A percentile compares a stretch with the other conserved stretches of the same genome.
phyloP scores from a whole-genome alignment of 108 stramenopile species.

The Nannochloropsis oceanica region DNA sequence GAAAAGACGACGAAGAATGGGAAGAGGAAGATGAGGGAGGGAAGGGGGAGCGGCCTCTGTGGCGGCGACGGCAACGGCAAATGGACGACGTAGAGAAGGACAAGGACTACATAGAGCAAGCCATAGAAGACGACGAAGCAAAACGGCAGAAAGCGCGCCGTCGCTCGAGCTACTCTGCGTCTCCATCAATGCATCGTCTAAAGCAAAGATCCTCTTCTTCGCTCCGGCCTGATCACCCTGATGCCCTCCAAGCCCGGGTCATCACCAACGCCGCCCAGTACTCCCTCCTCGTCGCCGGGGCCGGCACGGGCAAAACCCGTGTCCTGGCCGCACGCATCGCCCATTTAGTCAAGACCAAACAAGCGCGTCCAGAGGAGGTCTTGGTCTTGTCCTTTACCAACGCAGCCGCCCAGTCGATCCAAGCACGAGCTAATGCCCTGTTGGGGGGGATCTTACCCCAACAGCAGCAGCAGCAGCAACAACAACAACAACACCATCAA shows the following conservation, averaged over 20 bases:
- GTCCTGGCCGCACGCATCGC: conserved; percentile 17
- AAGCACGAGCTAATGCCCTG: neutral
- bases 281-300: conserved; percentile 16
- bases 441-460: neutral
- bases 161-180: no score
- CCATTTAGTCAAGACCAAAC: neutral
- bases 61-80: no score
- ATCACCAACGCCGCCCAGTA: neutral
- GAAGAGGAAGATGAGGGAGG: no score
- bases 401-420: neutral
- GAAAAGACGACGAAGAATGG: no score
- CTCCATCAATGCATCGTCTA: no score
- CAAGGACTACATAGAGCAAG: no score
- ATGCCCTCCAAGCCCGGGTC: neutral
- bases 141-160: no score
- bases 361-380: neutral
- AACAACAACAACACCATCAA: no score
- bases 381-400: neutral
- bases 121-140: no score
- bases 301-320: conserved; percentile 26
- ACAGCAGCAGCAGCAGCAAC: no score
- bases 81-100: no score
- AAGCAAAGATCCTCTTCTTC: neutral
- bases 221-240: neutral
- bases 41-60: no score